A percentile compares a stretch with the other conserved stretches of the same genome.
These are phyloP conservation scores for Cladophialophora exuberans DNA, from an alignment of 2,329 filamentous ascomycete species.

Conservation along the genomic window DNA sequence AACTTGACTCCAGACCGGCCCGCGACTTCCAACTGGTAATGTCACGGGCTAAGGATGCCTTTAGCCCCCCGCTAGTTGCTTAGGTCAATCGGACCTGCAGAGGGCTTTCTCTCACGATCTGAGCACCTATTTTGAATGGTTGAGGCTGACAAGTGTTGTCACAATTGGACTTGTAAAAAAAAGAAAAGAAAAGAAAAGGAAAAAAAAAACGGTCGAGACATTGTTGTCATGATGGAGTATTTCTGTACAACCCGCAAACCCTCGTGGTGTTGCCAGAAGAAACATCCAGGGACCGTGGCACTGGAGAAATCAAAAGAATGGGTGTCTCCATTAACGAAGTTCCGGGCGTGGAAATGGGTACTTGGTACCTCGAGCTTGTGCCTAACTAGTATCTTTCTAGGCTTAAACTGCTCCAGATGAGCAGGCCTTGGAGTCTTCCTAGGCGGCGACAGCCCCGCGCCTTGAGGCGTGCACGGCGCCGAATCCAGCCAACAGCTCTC, in stretches of 20 bases:
- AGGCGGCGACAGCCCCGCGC: slow-evolving; percentile 1
- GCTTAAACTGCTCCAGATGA: slow-evolving; percentile 1
- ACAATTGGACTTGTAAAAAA: too few species aligned
- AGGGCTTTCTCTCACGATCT: slow-evolving; percentile 8
- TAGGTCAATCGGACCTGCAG: slow-evolving; percentile 16
- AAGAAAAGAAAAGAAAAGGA: too few species aligned
- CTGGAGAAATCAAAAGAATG: too few species aligned
- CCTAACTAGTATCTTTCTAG: too few species aligned
- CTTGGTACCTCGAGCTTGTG: not conserved
- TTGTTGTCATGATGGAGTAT: too few species aligned
- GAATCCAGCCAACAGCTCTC: not conserved
- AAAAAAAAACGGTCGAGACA: too few species aligned
- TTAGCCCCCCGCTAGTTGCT: not conserved
- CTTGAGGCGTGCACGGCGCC: not conserved
- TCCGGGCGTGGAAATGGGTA: too few species aligned
- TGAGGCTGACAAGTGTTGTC: too few species aligned
- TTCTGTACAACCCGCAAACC: not conserved
- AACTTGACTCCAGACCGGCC: slow-evolving; percentile 17
- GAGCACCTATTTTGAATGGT: too few species aligned
- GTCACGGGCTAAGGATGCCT: slow-evolving; percentile 2
- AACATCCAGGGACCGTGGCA: not conserved
- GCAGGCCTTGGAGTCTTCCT: not conserved
- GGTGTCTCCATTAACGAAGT: too few species aligned
- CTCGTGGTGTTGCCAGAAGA: not conserved
- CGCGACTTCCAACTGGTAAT: not conserved